These are phyloP conservation scores for Trichoderma gracile DNA, from an alignment of 2,329 filamentous ascomycete species.

Conservation along the genomic window DNA sequence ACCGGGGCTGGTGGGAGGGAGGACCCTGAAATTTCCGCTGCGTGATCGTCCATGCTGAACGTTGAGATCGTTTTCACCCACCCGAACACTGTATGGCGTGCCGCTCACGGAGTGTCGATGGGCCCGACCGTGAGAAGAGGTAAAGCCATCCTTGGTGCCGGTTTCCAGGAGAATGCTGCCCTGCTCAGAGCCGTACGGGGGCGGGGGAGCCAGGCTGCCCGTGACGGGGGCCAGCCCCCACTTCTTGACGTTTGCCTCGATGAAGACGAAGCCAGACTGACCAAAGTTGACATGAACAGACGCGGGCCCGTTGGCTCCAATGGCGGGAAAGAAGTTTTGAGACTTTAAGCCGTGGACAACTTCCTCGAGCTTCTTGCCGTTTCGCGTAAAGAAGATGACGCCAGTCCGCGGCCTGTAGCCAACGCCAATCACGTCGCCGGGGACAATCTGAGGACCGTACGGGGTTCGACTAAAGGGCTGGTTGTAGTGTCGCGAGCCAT, in stretches of 20 bases:
- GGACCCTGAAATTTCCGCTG: constrained; percentile 75
- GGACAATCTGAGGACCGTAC: constrained; percentile 82
- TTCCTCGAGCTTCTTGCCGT: constrained; percentile 95
- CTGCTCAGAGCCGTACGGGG: constrained; percentile 95
- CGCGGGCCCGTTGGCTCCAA: constrained; percentile 94
- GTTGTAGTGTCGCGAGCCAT: constrained; percentile 83
- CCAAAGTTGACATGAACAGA: constrained; percentile 96
- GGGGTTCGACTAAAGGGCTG: constrained; percentile 80
- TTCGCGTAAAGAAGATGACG: constrained; percentile 96
- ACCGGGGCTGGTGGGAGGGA: constrained; percentile 80
- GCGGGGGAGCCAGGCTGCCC: constrained; percentile 89
- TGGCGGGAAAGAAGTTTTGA: constrained; percentile 95
- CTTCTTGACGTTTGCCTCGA: constrained; percentile 99
- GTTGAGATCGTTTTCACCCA: constrained; percentile 50
- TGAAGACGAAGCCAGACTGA: constrained; percentile 97
- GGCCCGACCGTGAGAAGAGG: constrained; percentile 45
- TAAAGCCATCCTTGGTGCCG: constrained; percentile 65
- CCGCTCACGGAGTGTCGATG: constrained; percentile 50
- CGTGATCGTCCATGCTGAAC: constrained; percentile 71
- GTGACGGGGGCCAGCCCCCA: constrained; percentile 97
- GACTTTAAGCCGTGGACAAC: constrained; percentile 89
- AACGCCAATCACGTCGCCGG: constrained; percentile 94
- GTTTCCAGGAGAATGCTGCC: constrained; percentile 93
- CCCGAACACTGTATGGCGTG: constrained; percentile 43
- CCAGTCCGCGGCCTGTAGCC: constrained; percentile 94